phyloP scores from a whole-genome alignment of 1,139 yeast species.

The Oligophagozyma castellii region DNA sequence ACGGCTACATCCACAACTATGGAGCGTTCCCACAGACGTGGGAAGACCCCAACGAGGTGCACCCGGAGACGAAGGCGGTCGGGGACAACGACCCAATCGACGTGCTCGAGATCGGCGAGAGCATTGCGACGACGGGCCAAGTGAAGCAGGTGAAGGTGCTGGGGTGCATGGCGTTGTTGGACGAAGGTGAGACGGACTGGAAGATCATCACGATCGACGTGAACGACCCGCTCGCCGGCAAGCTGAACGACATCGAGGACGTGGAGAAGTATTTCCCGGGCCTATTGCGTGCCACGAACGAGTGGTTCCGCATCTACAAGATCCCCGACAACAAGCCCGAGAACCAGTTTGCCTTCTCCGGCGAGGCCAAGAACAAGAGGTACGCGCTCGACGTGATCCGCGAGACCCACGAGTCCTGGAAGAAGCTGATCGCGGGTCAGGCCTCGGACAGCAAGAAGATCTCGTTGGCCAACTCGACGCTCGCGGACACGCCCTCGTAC shows the following conservation, averaged over 20 bases:
- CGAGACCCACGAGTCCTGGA: conserved; percentile 68
- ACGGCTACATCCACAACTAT: conserved; percentile 86
- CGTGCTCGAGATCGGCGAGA: conserved; percentile 77
- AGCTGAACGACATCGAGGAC: conserved; percentile 62
- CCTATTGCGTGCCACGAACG: conserved; percentile 65
- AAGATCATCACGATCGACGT: conserved; percentile 67
- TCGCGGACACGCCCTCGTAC: conserved; percentile 41
- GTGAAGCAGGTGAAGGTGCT: conserved; percentile 71
- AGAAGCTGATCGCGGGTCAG: conserved; percentile 39
- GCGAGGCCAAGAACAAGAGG: conserved; percentile 58
- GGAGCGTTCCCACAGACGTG: conserved; percentile 96
- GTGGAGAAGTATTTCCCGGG: conserved; percentile 70
- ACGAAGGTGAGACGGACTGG: conserved; percentile 94
- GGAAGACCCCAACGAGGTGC: conserved; percentile 67
- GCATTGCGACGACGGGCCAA: conserved; percentile 58
- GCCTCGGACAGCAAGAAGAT: conserved; percentile 35
- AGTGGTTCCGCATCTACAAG: conserved; percentile 87
- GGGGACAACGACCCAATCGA: conserved; percentile 91
- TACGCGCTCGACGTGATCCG: conserved; percentile 60
- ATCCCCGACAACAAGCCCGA: conserved; percentile 84
- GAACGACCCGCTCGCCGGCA: conserved; percentile 62
- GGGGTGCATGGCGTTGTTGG: conserved; percentile 78
- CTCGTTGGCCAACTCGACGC: conserved; percentile 61
- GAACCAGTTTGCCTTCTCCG: conserved; percentile 76
- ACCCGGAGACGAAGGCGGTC: conserved; percentile 65